Evolutionary conservation across 768 basidiomycete genomes (phyloP), one percentile per base, ranked within the genome.

Genomic region (Podaxis pistillaris): DNA sequence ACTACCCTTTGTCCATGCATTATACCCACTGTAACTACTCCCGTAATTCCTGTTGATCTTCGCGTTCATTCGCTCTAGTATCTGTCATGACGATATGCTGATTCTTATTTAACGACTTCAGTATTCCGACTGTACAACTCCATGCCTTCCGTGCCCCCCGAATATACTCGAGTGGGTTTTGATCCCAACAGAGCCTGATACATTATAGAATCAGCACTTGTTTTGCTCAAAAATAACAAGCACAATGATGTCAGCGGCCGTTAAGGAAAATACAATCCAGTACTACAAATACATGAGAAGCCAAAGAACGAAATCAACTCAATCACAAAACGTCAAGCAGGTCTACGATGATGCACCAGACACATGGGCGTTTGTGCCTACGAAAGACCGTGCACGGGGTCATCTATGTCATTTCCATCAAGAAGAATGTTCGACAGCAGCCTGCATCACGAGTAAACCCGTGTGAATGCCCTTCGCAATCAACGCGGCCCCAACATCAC

Each of bases 401-500:
- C 30, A 33, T 1, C 30, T 30, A 30, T 33, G 8, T 8, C 30
- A 33, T 33, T 33, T 3, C 19, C 7, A 46, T 50, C 54, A 51
- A 11, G 40, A 51, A 11, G 40, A 41, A 56, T 13, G 54, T 22
- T 38, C 57, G 19, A 62, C 44, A 41, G 70, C 67, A 26, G 86
- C 83, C 68, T 90, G 88, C 61, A 87, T 61, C 7, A 90, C 79
- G 4, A 89, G 68, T 62, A 89, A 71, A 65, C 81, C 84, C 1
- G 81, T 81, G 46, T 75, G 71, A 11, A 77, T 73, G 56, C 79
- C 84, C 26, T 79, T 77, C 2, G 83, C 81, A 0, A 91, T 84
- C 60, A 93, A 70, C 15, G 85, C 88, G 8, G 88, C 85, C 28
- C 87, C 90, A 1, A 89, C 84, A 70, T 92, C 89, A 0, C 93